phyloP scores from a whole-genome alignment of 1,139 yeast genomes.

The Geotrichum candidum region DNA sequence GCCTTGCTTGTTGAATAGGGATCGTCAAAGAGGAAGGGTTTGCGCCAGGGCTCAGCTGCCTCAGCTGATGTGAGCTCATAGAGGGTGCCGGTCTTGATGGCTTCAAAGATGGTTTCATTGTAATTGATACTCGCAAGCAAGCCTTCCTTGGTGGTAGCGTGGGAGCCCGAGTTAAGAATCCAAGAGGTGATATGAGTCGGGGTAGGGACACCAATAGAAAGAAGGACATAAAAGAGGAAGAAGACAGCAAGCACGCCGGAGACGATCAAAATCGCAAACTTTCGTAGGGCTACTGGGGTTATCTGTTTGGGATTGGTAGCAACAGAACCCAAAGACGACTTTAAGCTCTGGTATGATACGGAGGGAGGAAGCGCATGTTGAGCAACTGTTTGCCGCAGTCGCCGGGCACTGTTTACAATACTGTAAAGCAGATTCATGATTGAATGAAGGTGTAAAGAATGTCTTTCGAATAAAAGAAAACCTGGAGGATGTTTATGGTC shows the following conservation, averaged over 20 bases:
- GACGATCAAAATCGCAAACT: not conserved
- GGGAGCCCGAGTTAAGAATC: not conserved
- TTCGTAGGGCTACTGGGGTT: not conserved
- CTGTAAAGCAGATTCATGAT: not conserved
- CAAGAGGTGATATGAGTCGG: not conserved
- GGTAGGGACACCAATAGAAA: not conserved
- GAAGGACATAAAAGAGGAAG: not conserved
- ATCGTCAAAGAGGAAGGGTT: slow-evolving; percentile 17
- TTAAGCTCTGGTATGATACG: not conserved
- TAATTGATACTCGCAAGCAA: slow-evolving; percentile 7
- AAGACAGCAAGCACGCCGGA: slow-evolving; percentile 3
- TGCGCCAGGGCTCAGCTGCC: slow-evolving; percentile 17
- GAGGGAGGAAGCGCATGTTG: not conserved
- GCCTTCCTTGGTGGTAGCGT: not conserved
- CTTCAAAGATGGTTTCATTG: slow-evolving; percentile 1
- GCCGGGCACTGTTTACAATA: not conserved
- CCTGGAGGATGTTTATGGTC: not conserved
- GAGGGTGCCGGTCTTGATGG: slow-evolving; percentile 20
- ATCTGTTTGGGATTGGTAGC: not conserved
- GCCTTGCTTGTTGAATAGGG: slow-evolving; percentile 12
- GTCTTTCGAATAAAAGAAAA: not conserved
- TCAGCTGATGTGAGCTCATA: slow-evolving; percentile 15
- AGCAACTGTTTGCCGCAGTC: not conserved
- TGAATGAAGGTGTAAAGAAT: not conserved
- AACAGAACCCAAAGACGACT: not conserved